Base-by-base conservation (phyloP, 495 filamentous ascomycete genomes). In the Aspergillus steynii region DNA sequence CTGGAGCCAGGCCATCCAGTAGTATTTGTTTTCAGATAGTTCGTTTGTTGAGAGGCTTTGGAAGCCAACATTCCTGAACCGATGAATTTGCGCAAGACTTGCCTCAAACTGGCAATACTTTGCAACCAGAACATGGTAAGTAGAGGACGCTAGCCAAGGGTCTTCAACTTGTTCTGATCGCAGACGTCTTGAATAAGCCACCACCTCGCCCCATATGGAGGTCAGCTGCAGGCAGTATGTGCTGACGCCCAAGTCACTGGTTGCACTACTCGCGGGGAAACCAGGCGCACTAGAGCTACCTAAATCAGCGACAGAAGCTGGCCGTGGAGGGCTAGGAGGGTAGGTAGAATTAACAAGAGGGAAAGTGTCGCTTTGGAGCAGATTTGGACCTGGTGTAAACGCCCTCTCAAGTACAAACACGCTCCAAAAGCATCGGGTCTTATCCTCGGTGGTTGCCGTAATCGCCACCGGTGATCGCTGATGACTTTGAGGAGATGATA, bases 31-130 rank as follows among this genome's bases (percentile, higher is more conserved):
- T 20, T 56, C 29, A n/a, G 32, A 15, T 20, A 59, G 4, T 14
- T 62, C 60, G n/a, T 49, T 48, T 34, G 58, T 32, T 15, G 66
- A 60, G 29, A 55, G 50, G 42, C 60, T 58, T 5, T 53, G 50
- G 31, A 65, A 65, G 7, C 45, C 20, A 4, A 61, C 61, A 45
- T 63, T 68, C 14, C 52, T 59, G 10, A 60, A 57, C 10, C 51
- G 56, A 32, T 63, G 61, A 15, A 15, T 31, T 12, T 63, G 56
- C 6, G 61, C 27, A 26, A 56, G 9, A 3, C 31, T 9, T 20
- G 56, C 20, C 3, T 63, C 61, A 42, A 52, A 59, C 45, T 63
- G 32, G 27, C 60, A 48, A 8, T 52, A 42, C 6, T 56, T 46
- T 3, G 47, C 34, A 7, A 26, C 46, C 9, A 64, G 20, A 2